Conservation (phyloP, 2,329 filamentous ascomycete species). For the Pseudogymnoascus sp. region DNA sequence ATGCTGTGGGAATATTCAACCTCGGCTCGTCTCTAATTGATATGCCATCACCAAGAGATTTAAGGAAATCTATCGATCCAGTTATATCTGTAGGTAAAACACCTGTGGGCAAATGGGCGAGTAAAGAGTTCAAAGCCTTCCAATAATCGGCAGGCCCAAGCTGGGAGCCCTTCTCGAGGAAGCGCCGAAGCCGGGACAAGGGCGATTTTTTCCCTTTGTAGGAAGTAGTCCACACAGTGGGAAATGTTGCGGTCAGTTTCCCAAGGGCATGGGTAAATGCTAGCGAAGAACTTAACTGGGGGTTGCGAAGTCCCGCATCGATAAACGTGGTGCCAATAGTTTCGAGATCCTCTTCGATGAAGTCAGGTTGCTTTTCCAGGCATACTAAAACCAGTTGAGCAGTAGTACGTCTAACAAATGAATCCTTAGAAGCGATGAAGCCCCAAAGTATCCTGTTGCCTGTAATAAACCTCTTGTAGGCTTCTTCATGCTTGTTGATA, state of each 20-base stretch:
- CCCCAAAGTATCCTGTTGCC: conserved; percentile 59
- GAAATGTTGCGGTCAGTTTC: conserved; percentile 55
- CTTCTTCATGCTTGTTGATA: conserved; percentile 50
- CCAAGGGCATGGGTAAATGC: conserved; percentile 64
- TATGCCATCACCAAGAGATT: conserved; percentile 64
- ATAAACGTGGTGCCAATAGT: conserved; percentile 56
- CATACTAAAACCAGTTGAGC: conserved; percentile 46
- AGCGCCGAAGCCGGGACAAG: conserved; percentile 54
- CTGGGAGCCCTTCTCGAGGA: conserved; percentile 79
- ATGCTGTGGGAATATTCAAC: conserved; percentile 60
- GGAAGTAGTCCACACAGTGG: conserved; percentile 66
- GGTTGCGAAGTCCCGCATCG: conserved; percentile 63
- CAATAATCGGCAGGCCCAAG: conserved; percentile 67
- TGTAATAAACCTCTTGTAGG: conserved; percentile 60
- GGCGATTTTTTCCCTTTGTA: conserved; percentile 47
- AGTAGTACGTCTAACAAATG: conserved; percentile 43
- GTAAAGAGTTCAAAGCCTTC: conserved; percentile 56
- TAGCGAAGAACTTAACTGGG: conserved; percentile 66
- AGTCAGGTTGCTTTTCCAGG: conserved; percentile 39
- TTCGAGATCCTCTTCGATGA: conserved; percentile 43
- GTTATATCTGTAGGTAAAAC: conserved; percentile 48
- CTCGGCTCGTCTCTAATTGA: conserved; percentile 67
- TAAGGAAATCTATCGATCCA: conserved; percentile 54
- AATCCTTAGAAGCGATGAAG: conserved; percentile 56
- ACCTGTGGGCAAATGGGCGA: conserved; percentile 48